Conservation (phyloP, 257 asterid genomes). For the Anisodus acutangulus region DNA sequence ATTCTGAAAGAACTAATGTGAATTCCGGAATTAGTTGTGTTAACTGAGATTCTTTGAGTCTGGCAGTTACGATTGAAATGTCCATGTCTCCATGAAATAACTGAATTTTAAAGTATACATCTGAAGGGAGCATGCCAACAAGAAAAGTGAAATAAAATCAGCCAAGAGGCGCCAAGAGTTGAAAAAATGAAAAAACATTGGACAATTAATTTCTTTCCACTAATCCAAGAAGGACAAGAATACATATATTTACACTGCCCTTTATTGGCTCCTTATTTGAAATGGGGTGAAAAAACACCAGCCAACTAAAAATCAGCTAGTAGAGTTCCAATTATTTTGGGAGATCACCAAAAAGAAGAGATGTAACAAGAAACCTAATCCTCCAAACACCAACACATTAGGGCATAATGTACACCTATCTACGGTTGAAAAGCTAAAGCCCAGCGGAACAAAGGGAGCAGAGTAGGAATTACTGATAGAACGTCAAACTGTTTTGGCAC, state of each 20-base stretch:
- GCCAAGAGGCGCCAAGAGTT: neutral
- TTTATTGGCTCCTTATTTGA: slow-evolving; percentile 22
- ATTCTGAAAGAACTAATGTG: neutral
- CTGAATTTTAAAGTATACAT: neutral
- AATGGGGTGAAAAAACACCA: neutral
- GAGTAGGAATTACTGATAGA: neutral
- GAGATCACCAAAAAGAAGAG: neutral
- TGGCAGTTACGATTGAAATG: too few species aligned
- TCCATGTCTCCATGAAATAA: neutral
- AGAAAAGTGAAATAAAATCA: slow-evolving; percentile 11
- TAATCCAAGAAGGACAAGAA: neutral
- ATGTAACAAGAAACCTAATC: neutral
- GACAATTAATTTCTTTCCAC: too few species aligned
- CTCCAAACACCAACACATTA: neutral
- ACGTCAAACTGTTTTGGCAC: neutral
- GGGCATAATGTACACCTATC: slow-evolving; percentile 3
- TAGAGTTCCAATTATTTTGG: neutral
- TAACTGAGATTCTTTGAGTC: neutral
- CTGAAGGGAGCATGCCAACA: neutral
- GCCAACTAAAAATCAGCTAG: slow-evolving; percentile 5
- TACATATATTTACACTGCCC: slow-evolving; percentile 9
- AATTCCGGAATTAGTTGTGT: neutral
- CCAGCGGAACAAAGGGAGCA: neutral
- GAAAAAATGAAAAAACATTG: neutral
- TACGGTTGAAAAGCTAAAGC: neutral